Evolutionary conservation across 139 green algal species (phyloP).

Genomic region (Pleodorina starrii): DNA sequence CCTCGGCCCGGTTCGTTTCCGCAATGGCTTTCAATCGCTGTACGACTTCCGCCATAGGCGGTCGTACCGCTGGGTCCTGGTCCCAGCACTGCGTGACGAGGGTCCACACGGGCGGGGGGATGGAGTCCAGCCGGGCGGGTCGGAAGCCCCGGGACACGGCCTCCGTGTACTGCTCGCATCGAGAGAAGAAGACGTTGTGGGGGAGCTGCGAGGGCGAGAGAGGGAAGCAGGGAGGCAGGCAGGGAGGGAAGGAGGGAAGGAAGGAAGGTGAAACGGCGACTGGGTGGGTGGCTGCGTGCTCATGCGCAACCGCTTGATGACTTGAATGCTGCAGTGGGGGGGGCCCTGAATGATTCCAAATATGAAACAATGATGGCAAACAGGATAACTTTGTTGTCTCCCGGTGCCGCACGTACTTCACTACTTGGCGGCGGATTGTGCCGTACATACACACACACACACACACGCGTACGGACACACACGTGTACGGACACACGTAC

Average conservation of each 20-base stretch:
- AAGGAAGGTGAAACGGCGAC: neutral
- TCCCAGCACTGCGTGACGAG: slow-evolving; percentile 20
- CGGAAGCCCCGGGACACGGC: neutral
- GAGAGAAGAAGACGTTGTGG: neutral
- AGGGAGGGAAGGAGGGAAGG: neutral
- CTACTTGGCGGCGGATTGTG: too few species aligned
- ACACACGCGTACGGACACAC: neutral
- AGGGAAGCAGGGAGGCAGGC: neutral
- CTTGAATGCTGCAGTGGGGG: too few species aligned
- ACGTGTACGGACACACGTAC: neutral
- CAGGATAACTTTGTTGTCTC: neutral
- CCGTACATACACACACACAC: neutral
- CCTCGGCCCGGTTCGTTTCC: too few species aligned
- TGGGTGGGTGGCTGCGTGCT: neutral
- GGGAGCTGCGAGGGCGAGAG: neutral
- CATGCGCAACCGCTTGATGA: too few species aligned
- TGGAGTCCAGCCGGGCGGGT: neutral
- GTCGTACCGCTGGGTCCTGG: neutral
- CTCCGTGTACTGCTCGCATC: neutral
- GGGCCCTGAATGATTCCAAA: too few species aligned
- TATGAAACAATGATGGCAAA: neutral
- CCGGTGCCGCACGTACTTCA: neutral
- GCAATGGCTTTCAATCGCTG: neutral
- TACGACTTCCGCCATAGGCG: neutral
- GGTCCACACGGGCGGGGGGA: neutral